Percentiles rank a stretch among this genome's conserved stretches.
These are phyloP conservation scores for Rubia yunnanensis DNA, from an alignment of 257 asterid genomes.

Conservation along the genomic window DNA sequence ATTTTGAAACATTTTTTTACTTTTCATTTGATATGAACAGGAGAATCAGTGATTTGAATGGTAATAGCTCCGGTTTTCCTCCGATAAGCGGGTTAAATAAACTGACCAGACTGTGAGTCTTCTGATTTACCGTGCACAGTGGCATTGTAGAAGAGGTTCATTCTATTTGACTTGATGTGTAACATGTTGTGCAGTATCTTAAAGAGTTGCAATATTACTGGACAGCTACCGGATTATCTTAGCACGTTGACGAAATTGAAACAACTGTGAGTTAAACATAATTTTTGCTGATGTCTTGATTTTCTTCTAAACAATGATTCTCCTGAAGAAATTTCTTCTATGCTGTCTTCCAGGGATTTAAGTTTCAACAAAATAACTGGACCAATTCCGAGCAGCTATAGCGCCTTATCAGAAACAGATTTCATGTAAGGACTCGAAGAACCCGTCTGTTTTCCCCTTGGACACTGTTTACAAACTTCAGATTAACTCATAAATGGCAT, in stretches of 20 bases:
- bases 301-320: background rate
- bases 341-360: slow-evolving; percentile 43
- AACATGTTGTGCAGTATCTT: slow-evolving; percentile 39
- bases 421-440: slow-evolving; percentile 36
- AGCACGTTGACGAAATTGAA: slow-evolving; percentile 28
- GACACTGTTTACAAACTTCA: background rate
- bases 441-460: background rate
- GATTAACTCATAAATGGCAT: background rate
- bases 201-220: slow-evolving; percentile 60
- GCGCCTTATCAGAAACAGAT: slow-evolving; percentile 16
- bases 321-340: background rate
- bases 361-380: slow-evolving; percentile 68
- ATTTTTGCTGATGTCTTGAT: background rate
- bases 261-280: slow-evolving; percentile 38
- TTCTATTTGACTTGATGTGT: slow-evolving; percentile 9
- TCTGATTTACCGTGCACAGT: background rate
- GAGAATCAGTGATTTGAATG: slow-evolving; percentile 65
- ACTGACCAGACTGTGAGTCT: slow-evolving; percentile 46
- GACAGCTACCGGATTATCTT: slow-evolving; percentile 38
- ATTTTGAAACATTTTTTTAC: background rate
- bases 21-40: slow-evolving; percentile 26
- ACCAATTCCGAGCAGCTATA: slow-evolving; percentile 36
- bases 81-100: slow-evolving; percentile 21
- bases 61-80: slow-evolving; percentile 49
- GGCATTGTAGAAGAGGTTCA: background rate